These are phyloP conservation scores for Gracilaria gracilis DNA, from an alignment of 23 red algal genomes.

Conservation along the genomic window DNA sequence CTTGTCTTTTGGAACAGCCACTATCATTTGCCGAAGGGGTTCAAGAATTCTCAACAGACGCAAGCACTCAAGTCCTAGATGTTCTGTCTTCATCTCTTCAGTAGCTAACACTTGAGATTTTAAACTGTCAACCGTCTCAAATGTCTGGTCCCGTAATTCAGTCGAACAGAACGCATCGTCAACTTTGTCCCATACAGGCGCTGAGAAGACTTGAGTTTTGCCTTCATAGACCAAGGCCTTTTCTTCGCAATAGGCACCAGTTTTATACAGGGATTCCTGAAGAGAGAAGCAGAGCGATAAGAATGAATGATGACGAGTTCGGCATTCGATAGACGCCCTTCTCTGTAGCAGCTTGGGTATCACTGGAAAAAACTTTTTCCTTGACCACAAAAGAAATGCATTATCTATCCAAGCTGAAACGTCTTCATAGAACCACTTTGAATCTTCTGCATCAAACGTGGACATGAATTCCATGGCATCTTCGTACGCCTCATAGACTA, in stretches of 20 bases:
- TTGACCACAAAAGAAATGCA: slow-evolving; percentile 50
- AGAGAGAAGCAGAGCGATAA: slow-evolving; percentile 18
- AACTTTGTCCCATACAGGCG: slow-evolving; percentile 10
- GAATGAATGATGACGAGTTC: slow-evolving; percentile 1
- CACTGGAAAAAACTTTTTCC: background rate
- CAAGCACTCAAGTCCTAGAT: slow-evolving; percentile 33
- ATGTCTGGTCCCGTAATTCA: background rate
- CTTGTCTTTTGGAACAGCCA: slow-evolving; percentile 9
- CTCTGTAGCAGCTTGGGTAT: slow-evolving; percentile 33
- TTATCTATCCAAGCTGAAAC: slow-evolving; percentile 66
- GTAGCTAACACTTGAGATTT: background rate
- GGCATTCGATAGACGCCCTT: background rate
- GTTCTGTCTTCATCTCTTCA: background rate
- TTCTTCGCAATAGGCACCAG: slow-evolving; percentile 6
- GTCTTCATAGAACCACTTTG: slow-evolving; percentile 59
- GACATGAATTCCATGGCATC: slow-evolving; percentile 34
- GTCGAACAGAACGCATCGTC: background rate
- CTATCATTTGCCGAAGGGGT: slow-evolving; percentile 38
- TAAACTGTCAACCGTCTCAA: background rate
- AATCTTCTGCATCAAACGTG: slow-evolving; percentile 22
- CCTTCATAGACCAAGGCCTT: background rate
- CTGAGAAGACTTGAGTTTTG: background rate
- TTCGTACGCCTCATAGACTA: slow-evolving; percentile 31
- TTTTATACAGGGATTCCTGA: slow-evolving; percentile 20
- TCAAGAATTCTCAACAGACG: slow-evolving; percentile 39